Conservation (phyloP, 2,329 filamentous ascomycete genomes). For the Colletotrichum acutatum region DNA sequence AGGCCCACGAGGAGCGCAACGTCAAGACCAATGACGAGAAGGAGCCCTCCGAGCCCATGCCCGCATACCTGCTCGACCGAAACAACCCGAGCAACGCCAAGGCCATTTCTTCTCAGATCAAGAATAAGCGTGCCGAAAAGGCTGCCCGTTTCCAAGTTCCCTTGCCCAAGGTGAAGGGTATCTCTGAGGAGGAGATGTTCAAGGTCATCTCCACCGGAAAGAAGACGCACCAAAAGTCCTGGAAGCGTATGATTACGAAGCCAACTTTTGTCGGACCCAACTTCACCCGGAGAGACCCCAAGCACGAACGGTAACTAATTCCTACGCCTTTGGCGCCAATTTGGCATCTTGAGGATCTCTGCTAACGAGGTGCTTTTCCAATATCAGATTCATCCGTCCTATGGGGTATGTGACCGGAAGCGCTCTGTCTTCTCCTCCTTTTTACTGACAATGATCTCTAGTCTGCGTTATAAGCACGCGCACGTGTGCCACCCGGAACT, state of each 20-base stretch:
- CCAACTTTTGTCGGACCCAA: slow-evolving; percentile 91
- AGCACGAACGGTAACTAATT: slow-evolving; percentile 61
- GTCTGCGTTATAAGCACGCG: slow-evolving; percentile 60
- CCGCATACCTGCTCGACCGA: slow-evolving; percentile 95
- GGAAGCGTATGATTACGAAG: slow-evolving; percentile 82
- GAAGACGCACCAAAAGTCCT: slow-evolving; percentile 88
- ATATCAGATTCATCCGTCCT: slow-evolving; percentile 55
- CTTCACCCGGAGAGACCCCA: slow-evolving; percentile 90
- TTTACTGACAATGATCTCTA: background rate
- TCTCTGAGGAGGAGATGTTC: slow-evolving; percentile 97
- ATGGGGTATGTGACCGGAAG: slow-evolving; percentile 48
- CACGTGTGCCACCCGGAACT: slow-evolving; percentile 79
- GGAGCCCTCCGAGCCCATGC: slow-evolving; percentile 83
- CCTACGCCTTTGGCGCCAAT: too few relatives aligned
- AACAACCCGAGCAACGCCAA: slow-evolving; percentile 67
- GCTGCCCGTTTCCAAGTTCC: slow-evolving; percentile 91
- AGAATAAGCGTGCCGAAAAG: slow-evolving; percentile 95
- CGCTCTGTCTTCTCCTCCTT: too few relatives aligned
- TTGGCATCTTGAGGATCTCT: background rate
- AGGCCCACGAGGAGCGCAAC: slow-evolving; percentile 94
- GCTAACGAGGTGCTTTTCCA: background rate
- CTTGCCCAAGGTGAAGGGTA: slow-evolving; percentile 78
- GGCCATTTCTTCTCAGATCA: slow-evolving; percentile 85
- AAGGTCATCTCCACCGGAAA: slow-evolving; percentile 96
- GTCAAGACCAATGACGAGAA: slow-evolving; percentile 88